Base-by-base conservation (phyloP, 495 filamentous ascomycete genomes). In the Penicillium coprophilum region DNA sequence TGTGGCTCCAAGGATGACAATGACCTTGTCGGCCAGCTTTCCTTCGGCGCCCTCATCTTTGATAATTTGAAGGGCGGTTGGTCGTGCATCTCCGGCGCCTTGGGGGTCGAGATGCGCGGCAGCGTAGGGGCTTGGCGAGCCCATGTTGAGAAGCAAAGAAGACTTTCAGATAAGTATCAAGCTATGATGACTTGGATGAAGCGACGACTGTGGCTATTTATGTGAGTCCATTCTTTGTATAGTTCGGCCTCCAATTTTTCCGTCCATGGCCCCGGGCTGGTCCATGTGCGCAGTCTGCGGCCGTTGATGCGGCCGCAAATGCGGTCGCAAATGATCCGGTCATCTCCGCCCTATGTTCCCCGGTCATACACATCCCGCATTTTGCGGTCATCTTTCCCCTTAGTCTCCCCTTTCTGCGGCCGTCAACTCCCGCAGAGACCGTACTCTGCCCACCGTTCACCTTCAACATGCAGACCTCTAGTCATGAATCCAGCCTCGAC, bases 1-100 rank as follows among this genome's bases (percentile, higher is more conserved):
- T n/a, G 77, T 75, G 20, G 62, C 64, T 20, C 83, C 81, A 7
- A 80, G 84, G 46, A 85, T 71, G 19, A 84, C 53, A 39, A 81
- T 66, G 23, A 77, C 70, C 61, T 83, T 82, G 56, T 65, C 77
- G 1, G 39, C 51, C 11, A 78, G 53, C n/a, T 68, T 71, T 15
- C 70, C 72, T 27, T 71, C 59, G 19, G 80, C 52, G 8, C 53
- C 56, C 44, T 85, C 73, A 53, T 85, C 82, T 46, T 76, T 40
- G 56, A 86, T 58, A 44, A 86, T 76, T 53, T 82, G 74, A 15
- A 79, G 56, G 13, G 78, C 82, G 7, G 82, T 85, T 21, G 81
- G 81, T 15, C 82, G 80, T 13, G 69, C 65, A 66, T 86, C 82
- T 4, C 79, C 77, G n/a, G 75, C 63, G 9, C 83, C 82, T 47